Conservation (phyloP, 352 stramenopile genomes). For the Phytophthora lateralis region DNA sequence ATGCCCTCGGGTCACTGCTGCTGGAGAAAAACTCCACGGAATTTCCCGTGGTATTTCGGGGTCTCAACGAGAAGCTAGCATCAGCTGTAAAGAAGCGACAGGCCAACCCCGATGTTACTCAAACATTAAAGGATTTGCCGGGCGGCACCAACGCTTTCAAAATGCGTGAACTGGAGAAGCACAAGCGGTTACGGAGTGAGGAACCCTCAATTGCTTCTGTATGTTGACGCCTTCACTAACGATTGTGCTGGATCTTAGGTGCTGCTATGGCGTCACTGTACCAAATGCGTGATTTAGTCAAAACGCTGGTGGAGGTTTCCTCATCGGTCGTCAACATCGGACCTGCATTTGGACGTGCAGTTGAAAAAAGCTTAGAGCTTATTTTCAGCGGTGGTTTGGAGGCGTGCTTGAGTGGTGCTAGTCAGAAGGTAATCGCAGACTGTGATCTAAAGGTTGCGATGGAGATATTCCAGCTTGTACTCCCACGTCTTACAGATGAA, state of each 20-base stretch:
- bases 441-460: constrained; percentile 50
- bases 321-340: constrained; percentile 13
- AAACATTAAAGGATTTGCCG: constrained; percentile 9
- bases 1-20: constrained; percentile 46
- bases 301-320: constrained; percentile 31
- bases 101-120: constrained; percentile 1
- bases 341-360: constrained; percentile 29
- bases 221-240: constrained; percentile 1
- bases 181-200: constrained; percentile 43
- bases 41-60: constrained; percentile 55
- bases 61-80: constrained; percentile 49
- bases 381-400: constrained; percentile 52
- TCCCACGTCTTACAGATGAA: constrained; percentile 38
- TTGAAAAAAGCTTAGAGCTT: constrained; percentile 44
- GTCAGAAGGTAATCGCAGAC: constrained; percentile 35
- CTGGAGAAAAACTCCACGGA: constrained; percentile 54
- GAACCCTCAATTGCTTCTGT: not conserved
- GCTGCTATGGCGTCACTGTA: constrained; percentile 44
- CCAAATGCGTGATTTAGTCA: constrained; percentile 52
- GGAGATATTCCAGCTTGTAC: constrained; percentile 60
- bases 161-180: constrained; percentile 9
- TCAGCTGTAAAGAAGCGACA: constrained; percentile 27
- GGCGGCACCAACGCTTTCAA: not conserved
- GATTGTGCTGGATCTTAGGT: constrained; percentile 25
- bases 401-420: constrained; percentile 47